phyloP scores from a whole-genome alignment of 306 rosid species.

The Rosa persica region DNA sequence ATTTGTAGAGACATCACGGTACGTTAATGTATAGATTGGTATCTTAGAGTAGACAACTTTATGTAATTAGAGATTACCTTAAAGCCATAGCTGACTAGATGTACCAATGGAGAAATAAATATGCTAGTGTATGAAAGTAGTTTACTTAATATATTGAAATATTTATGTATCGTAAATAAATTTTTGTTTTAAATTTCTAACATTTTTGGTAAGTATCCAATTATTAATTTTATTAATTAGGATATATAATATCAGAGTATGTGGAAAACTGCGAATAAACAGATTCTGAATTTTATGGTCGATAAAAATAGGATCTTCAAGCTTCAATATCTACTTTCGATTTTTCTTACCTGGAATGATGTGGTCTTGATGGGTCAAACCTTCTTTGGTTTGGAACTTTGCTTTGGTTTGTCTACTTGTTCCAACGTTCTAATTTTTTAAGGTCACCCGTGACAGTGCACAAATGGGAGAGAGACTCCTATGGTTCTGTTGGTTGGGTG shows the following conservation, averaged over 20 bases:
- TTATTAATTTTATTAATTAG: neutral
- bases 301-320: neutral
- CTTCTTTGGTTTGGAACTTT: constrained; percentile 2
- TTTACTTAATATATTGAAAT: too few relatives aligned
- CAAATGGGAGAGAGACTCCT: neutral
- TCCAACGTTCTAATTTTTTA: constrained; percentile 45
- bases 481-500: constrained; percentile 6
- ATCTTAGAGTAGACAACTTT: too few relatives aligned
- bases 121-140: too few relatives aligned
- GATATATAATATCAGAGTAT: neutral
- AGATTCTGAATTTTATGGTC: neutral
- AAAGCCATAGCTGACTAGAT: too few relatives aligned
- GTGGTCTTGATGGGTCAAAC: constrained; percentile 21
- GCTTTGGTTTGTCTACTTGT: constrained; percentile 18
- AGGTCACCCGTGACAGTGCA: constrained; percentile 35
- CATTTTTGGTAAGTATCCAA: neutral
- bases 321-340: neutral
- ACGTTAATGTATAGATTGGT: too few relatives aligned
- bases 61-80: too few relatives aligned
- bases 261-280: neutral
- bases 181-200: neutral
- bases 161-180: too few relatives aligned
- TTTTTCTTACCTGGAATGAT: neutral
- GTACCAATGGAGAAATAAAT: too few relatives aligned
- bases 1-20: too few relatives aligned